A percentile compares a stretch with the other conserved stretches of the same genome.
These are phyloP conservation scores for Rhodomyrtus psidioides DNA, from an alignment of 441 rosid genomes.

Conservation along the genomic window DNA sequence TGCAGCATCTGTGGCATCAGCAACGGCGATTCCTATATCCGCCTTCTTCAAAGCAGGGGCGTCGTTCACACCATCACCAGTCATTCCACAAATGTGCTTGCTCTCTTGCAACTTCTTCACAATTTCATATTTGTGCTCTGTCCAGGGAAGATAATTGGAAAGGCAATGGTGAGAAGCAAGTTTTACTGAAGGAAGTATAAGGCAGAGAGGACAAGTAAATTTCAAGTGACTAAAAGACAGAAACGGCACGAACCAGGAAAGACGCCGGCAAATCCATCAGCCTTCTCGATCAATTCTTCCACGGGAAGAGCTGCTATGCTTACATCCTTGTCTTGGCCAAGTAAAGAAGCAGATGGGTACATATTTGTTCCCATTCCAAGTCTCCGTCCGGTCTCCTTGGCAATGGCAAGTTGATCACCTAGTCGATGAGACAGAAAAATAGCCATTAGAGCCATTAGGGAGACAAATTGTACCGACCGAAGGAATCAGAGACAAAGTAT, in stretches of 20 bases:
- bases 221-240: background rate
- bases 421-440: background rate
- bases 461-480: background rate
- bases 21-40: slow-evolving; percentile 89
- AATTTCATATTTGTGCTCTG: slow-evolving; percentile 84
- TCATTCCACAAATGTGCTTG: slow-evolving; percentile 86
- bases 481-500: background rate
- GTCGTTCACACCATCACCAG: slow-evolving; percentile 92
- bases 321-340: slow-evolving; percentile 68
- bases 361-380: slow-evolving; percentile 99
- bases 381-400: slow-evolving; percentile 93
- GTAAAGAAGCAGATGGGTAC: slow-evolving; percentile 90
- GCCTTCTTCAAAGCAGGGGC: slow-evolving; percentile 98
- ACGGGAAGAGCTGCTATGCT: slow-evolving; percentile 77
- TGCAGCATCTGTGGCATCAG: slow-evolving; percentile 92
- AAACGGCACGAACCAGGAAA: slow-evolving; percentile 50
- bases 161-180: background rate
- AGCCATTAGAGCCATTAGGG: background rate
- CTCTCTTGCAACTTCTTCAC: slow-evolving; percentile 82
- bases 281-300: slow-evolving; percentile 89
- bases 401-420: slow-evolving; percentile 97
- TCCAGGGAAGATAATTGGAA: background rate
- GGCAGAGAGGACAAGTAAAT: background rate
- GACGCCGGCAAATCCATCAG: slow-evolving; percentile 93
- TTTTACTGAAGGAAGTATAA: background rate